Conservation (phyloP, 441 rosid genomes). For the Raphanus hybrid region DNA sequence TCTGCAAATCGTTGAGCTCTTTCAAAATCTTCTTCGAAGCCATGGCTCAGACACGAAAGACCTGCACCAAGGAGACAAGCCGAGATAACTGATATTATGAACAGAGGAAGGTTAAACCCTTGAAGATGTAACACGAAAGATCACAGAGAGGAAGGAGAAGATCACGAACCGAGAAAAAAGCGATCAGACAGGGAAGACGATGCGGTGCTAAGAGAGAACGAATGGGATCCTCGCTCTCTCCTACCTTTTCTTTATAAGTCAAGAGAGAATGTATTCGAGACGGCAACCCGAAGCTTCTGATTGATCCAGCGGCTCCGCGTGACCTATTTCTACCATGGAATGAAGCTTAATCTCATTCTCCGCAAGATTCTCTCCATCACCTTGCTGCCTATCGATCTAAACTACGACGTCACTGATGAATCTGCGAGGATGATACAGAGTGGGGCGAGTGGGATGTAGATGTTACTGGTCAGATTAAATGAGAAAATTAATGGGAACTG, state of each 20-base stretch:
- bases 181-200: background rate
- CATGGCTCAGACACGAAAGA: conserved; percentile 34
- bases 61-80: conserved; percentile 7
- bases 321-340: background rate
- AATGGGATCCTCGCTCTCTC: background rate
- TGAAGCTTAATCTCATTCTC: too few relatives aligned
- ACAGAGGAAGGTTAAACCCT: background rate
- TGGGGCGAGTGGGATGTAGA: too few relatives aligned
- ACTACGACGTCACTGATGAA: too few relatives aligned
- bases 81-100: background rate
- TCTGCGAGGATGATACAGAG: too few relatives aligned
- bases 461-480: too few relatives aligned
- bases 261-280: background rate
- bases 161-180: background rate
- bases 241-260: background rate
- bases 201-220: background rate
- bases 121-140: conserved; percentile 3
- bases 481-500: too few relatives aligned
- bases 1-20: conserved; percentile 65
- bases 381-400: too few relatives aligned
- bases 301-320: background rate
- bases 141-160: background rate
- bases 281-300: background rate
- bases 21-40: conserved; percentile 61
- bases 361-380: too few relatives aligned